Percentiles rank a stretch among this genome's conserved stretches.
Conservation (phyloP, 1,284 basidiomycete species). For the Kwoniella shivajii region DNA sequence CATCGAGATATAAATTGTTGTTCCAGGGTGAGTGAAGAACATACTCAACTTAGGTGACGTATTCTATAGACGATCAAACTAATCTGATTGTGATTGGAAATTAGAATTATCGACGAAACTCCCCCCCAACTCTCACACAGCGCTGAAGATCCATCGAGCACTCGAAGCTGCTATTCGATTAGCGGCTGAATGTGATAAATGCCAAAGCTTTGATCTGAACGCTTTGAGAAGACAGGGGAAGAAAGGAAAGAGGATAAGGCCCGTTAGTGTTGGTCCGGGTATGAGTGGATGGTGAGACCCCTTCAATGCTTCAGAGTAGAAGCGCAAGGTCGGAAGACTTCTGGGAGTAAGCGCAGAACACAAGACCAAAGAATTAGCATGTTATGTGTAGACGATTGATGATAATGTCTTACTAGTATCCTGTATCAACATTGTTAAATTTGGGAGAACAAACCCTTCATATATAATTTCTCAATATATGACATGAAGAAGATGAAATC, state of each 20-base stretch:
- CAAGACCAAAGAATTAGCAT: no score
- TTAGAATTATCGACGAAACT: constrained; percentile 15
- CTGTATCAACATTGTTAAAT: no score
- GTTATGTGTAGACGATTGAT: no score
- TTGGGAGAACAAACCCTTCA: no score
- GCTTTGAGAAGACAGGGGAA: constrained; percentile 15
- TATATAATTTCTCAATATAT: no score
- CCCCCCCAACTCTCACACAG: constrained; percentile 9
- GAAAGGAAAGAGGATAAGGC: constrained; percentile 10
- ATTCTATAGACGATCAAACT: no score
- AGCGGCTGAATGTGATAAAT: constrained; percentile 11
- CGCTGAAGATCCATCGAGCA: constrained; percentile 10
- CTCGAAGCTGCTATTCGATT: constrained; percentile 15
- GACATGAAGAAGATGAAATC: no score
- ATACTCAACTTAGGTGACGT: not conserved
- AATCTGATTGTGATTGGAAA: no score
- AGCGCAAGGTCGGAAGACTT: no score
- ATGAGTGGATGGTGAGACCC: not conserved
- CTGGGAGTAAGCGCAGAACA: no score
- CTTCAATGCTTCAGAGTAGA: no score
- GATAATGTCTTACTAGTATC: no score
- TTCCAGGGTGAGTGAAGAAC: constrained; percentile 24
- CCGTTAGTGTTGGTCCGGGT: constrained; percentile 12
- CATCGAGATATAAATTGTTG: constrained; percentile 34
- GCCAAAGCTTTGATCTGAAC: constrained; percentile 24